Evolutionary conservation across 352 stramenopile genomes (phyloP), one percentile per base, ranked within the genome.

Genomic region (Phytophthora colocasiae): DNA sequence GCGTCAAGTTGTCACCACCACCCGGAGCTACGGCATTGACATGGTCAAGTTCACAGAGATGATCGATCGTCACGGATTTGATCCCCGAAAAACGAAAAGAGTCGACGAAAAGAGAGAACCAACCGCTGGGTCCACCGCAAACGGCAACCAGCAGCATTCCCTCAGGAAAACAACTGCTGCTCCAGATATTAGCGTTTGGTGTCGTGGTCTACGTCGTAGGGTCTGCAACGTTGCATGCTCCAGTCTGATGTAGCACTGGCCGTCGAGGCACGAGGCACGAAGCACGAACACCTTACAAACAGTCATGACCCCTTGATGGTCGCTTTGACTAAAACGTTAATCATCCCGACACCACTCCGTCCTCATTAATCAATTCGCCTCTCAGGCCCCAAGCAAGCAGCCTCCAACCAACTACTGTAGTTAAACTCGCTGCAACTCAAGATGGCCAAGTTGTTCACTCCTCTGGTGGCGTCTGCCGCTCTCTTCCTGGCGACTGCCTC

Each of bases 301-400:
- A 17, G 47, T 14, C 47, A 55, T 40, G n/a, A 43, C 6, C 15
- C 47, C 34, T 32, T 43, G 50, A 63, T 56, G 44, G 44, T 63
- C 44, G 47, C 47, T 44, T n/a, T 31, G 19, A 55, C 34, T 41
- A 55, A 41, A 55, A 31, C 19, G 29, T 55, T 55, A 43, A 43
- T 22, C 36, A 4, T 3, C 6, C 4, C 4, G 15, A 3, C 36
- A 12, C 12, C 3, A 17, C 36, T 17, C 12, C 10, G 5, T 19
- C 36, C 36, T 43, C 36, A 43, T 43, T 43, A 43, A 43, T 41
- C 36, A 41, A 41, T 41, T 41, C 6, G 36, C 36, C 11, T 41
- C 36, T 41, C 36, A 10, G 36, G 14, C 36, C 22, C 22, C 22
- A 22, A 41, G 7, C 36, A 41, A 41, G 36, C 34, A 40, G 34